These are phyloP conservation scores for Bombardia bombarda DNA, from an alignment of 495 filamentous ascomycete species.

Conservation along the genomic window DNA sequence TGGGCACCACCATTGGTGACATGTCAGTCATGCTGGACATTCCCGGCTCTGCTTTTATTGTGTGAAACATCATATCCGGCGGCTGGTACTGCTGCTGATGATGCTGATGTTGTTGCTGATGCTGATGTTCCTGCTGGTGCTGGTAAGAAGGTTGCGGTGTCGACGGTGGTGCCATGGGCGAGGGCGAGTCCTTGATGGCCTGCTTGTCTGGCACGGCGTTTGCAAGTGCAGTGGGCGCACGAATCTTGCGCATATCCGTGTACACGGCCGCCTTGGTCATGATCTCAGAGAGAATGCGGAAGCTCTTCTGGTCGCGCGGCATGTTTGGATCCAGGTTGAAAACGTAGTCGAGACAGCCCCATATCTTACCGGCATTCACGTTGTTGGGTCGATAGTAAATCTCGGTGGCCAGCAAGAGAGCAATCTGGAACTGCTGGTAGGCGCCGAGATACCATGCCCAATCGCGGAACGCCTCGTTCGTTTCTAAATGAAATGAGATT, in stretches of 20 bases:
- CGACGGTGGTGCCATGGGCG: too few relatives aligned
- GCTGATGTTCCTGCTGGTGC: slow-evolving; percentile 12
- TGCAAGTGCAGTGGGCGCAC: slow-evolving; percentile 30
- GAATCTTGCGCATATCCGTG: slow-evolving; percentile 36
- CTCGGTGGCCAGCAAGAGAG: slow-evolving; percentile 45
- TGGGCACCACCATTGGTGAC: background rate
- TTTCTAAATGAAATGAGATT: slow-evolving; percentile 52
- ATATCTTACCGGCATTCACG: slow-evolving; percentile 52
- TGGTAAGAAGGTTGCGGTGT: background rate
- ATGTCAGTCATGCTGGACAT: background rate
- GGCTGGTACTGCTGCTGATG: slow-evolving; percentile 3
- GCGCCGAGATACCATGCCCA: slow-evolving; percentile 53
- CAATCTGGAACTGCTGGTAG: slow-evolving; percentile 48
- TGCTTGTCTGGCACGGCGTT: slow-evolving; percentile 28
- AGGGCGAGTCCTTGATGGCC: slow-evolving; percentile 28
- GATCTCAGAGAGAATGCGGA: slow-evolving; percentile 34
- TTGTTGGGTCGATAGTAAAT: slow-evolving; percentile 49
- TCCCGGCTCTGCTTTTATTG: background rate
- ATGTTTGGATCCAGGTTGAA: slow-evolving; percentile 50
- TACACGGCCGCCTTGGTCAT: slow-evolving; percentile 32
- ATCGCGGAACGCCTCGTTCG: slow-evolving; percentile 36
- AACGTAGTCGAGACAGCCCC: slow-evolving; percentile 63
- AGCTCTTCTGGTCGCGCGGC: slow-evolving; percentile 30
- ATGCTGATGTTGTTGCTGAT: background rate
- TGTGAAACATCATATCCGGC: background rate